These are phyloP conservation scores for Speleostelium caveatum DNA, from an alignment of 78 protist genomes.

Conservation along the genomic window DNA sequence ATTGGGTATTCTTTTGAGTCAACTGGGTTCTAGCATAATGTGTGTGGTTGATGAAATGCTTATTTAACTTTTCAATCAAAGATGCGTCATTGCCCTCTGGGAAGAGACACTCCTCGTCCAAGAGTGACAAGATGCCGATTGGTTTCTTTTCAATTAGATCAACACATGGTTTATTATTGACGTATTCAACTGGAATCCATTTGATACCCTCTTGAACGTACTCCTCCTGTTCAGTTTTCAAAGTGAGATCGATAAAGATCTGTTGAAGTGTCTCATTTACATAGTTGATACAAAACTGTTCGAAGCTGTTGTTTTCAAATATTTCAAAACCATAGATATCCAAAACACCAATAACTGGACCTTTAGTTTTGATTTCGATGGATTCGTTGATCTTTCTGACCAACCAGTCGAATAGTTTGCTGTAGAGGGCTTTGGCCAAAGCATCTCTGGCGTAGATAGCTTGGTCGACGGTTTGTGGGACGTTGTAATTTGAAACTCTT, in stretches of 20 bases:
- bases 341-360: constrained; percentile 85
- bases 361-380: constrained; percentile 58
- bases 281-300: constrained; percentile 92
- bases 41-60: constrained; percentile 24
- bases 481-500: constrained; percentile 37
- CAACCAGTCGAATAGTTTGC: constrained; percentile 88
- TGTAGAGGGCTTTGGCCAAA: constrained; percentile 91
- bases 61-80: constrained; percentile 62
- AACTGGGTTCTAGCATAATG: constrained; percentile 43
- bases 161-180: constrained; percentile 79
- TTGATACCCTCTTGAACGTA: constrained; percentile 85
- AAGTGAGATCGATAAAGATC: constrained; percentile 85
- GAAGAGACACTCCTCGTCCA: constrained; percentile 89
- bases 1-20: constrained; percentile 24
- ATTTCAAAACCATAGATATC: constrained; percentile 94
- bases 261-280: constrained; percentile 92
- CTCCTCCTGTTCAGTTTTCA: constrained; percentile 89
- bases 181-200: constrained; percentile 78
- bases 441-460: constrained; percentile 86
- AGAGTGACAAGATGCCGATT: constrained; percentile 79
- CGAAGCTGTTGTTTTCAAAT: constrained; percentile 88
- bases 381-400: constrained; percentile 86
- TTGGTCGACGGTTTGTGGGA: constrained; percentile 68
- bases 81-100: constrained; percentile 78
- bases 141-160: constrained; percentile 88